Base-by-base conservation (phyloP, 169 alveolate genomes). In the Cryptosporidium viatorum region DNA sequence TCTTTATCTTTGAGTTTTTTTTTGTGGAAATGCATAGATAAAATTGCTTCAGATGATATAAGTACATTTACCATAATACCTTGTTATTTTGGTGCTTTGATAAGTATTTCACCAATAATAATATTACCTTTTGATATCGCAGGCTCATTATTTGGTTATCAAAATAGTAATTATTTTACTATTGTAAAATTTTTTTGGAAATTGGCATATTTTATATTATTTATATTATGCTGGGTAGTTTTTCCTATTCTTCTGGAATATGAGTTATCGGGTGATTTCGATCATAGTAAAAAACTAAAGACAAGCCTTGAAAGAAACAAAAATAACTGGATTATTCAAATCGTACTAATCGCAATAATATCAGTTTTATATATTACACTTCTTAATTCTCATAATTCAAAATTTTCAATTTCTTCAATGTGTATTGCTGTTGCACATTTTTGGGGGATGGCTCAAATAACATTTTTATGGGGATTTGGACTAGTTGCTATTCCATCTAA, bases 201-300 rank as follows among this genome's bases (percentile, higher is more conserved):
- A 59, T 18, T 39, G 10, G 51, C 43, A 37, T 75, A 75, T 43
- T 39, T 55, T 18, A 1, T 75, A 12, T 37, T 60, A 29, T 75
- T 75, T 75, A 23, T 60, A 10, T 33, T 75, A 23, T 75, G 74
- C 23, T 75, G 86, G 73, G 33, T 75, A 1, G 10, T 75, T 60
- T 55, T 39, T 43, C 86, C 86, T 39, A 37, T 75, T 21, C 73
- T 60, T n/a, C 29, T 75, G 9, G 86, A 75, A 39, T 75, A 58
- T 31, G 86, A 75, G 60, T 29, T 75, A 21, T 75, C 68, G 3
- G 86, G 86, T 37, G 86, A 60, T 31, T 75, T 75, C 21, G 73
- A 60, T 0, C 45, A 39, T 9, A 23, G 41, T 0, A 39, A 29
- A 21, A 75, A 39, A 60, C 41, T 75, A 43, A 75, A 16, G 35